Evolutionary conservation across 306 rosid genomes (phyloP), one percentile per base, ranked within the genome.

Genomic region (Lotus japonicus): DNA sequence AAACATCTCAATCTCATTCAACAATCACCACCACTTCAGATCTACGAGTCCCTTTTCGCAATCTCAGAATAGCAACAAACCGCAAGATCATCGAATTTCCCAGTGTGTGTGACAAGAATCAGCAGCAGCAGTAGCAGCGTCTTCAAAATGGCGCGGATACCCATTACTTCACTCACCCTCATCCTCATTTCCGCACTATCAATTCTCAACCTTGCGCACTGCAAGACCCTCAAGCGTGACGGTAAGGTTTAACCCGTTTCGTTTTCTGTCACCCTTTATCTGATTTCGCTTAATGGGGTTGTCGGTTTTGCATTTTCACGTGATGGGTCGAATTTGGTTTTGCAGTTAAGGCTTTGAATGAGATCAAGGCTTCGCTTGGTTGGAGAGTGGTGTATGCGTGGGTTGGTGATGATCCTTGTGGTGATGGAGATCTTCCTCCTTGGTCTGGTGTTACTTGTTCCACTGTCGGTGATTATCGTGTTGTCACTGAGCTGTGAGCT

Each of bases 371-470:
- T 3, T 95, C 99, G 6, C 86, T 95, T 19, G 99, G 97, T 2
- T 95, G 99, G 99, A 88, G 99, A 72, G 99, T 95, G 67, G 99
- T 91, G 64, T 95, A 95, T 79, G 96, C 97, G 0, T 95, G 99
- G 99, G 97, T 95, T 60, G 99, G 97, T 11, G 99, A 95, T 71
- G 99, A 95, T 52, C 99, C 97, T 0, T 95, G 99, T 69, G 97
- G 99, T 11, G 97, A 95, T 70, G 99, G 96, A 10, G 99, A 87
- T 84, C 86, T 90, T 38, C 97, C 99, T 53, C 84, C 99, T 1
- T 91, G 99, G 99, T 95, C 97, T 44, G 99, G 97, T 43, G 97
- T 95, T 70, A 95, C 99, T 11, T 95, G 99, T 77, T 87, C 97
- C 69, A 88, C 95, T 68, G 88, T 90, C 62, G 99, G 99, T 63